A percentile compares a stretch with the other conserved stretches of the same genome.
Conservation (phyloP, 176 grass and related monocot genomes). For the Cenchrus americanus region DNA sequence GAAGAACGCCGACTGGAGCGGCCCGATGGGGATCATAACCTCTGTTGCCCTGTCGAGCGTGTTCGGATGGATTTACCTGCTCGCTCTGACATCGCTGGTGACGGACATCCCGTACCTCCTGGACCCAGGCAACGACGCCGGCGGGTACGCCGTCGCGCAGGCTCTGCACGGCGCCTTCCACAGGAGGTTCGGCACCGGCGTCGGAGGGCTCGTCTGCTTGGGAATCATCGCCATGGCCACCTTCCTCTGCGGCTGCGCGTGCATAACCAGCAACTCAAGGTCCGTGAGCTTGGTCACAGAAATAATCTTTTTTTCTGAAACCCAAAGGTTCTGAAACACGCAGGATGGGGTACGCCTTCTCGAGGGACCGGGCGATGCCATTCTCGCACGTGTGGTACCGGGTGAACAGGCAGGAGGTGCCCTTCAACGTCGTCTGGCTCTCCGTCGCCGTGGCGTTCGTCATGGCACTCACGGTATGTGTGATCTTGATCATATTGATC, state of each 20-base stretch:
- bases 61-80: conserved; percentile 61
- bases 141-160: conserved; percentile 68
- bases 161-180: conserved; percentile 54
- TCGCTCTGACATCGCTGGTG: conserved; percentile 51
- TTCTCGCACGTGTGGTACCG: conserved; percentile 51
- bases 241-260: conserved; percentile 53
- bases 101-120: conserved; percentile 63
- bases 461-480: conserved; percentile 61
- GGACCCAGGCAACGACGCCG: conserved; percentile 52
- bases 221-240: conserved; percentile 44
- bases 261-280: conserved; percentile 74
- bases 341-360: conserved; percentile 78
- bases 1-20: conserved; percentile 60
- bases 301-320: too few relatives aligned
- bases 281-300: background rate
- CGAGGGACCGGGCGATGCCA: conserved; percentile 71
- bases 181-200: conserved; percentile 48
- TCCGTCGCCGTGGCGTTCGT: conserved; percentile 50
- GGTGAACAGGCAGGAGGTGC: conserved; percentile 66
- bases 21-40: conserved; percentile 59
- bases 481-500: too few relatives aligned
- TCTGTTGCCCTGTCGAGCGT: conserved; percentile 54
- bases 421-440: conserved; percentile 71
- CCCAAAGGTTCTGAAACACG: too few relatives aligned
- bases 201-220: conserved; percentile 55